A percentile compares a stretch with the other conserved stretches of the same genome.
Conservation (phyloP, 176 grass and related monocot species). For the Metroxylon sagu region DNA sequence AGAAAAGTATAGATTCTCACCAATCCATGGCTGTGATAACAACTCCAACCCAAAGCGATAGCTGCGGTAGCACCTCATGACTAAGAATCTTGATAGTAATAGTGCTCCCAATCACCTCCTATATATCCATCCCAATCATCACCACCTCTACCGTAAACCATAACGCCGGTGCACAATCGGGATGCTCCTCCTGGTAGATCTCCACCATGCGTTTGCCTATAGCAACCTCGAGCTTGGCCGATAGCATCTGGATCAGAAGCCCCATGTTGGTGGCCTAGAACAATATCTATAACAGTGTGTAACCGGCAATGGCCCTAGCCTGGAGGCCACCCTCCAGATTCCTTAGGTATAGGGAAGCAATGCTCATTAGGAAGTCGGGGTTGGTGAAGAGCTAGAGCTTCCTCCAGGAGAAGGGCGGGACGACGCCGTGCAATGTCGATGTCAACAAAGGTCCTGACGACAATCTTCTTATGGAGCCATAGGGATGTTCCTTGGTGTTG, state of each 20-base stretch:
- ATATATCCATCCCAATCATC: constrained; percentile 4
- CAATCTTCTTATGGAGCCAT: background rate
- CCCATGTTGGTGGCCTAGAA: constrained; percentile 11
- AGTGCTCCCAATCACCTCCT: constrained; percentile 18
- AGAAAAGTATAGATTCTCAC: background rate
- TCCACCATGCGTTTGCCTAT: constrained; percentile 5
- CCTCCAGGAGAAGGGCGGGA: constrained; percentile 9
- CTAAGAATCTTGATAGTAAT: constrained; percentile 18
- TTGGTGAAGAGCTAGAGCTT: constrained; percentile 16
- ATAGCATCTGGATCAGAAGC: constrained; percentile 5
- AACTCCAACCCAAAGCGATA: constrained; percentile 9
- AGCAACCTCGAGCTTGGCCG: constrained; percentile 9
- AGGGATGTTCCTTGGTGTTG: constrained; percentile 5
- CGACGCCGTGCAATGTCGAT: background rate
- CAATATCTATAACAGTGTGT: constrained; percentile 10
- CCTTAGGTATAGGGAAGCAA: constrained; percentile 9
- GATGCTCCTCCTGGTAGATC: constrained; percentile 13
- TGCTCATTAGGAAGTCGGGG: constrained; percentile 12
- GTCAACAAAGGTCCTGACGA: background rate
- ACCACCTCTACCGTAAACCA: constrained; percentile 14
- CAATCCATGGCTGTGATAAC: constrained; percentile 6
- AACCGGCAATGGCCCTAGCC: background rate
- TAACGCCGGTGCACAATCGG: background rate
- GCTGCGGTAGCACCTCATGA: background rate
- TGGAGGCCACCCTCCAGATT: constrained; percentile 15